Evolutionary conservation across 495 filamentous ascomycete genomes (phyloP).

Genomic region (Haplographium delicatum): DNA sequence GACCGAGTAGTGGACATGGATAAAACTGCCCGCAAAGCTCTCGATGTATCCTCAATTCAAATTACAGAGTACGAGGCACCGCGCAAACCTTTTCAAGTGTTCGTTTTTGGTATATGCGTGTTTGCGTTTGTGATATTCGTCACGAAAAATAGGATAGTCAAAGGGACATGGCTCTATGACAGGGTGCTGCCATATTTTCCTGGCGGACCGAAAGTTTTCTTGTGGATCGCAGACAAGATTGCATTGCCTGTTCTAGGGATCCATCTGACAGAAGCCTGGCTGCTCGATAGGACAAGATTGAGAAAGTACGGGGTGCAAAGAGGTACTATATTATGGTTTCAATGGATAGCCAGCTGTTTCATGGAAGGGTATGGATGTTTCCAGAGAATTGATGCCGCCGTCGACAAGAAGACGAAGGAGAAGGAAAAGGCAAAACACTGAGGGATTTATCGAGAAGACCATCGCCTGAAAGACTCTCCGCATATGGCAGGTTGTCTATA

Average conservation of each 20-base stretch:
- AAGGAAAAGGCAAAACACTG: constrained; percentile 42
- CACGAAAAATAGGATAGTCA: constrained; percentile 40
- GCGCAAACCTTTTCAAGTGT: constrained; percentile 29
- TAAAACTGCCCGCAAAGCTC: constrained; percentile 44
- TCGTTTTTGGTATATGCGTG: constrained; percentile 43
- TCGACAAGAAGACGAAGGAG: constrained; percentile 40
- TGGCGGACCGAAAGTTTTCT: constrained; percentile 46
- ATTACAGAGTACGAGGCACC: constrained; percentile 53
- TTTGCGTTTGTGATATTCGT: constrained; percentile 38
- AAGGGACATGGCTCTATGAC: constrained; percentile 51
- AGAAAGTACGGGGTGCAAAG: constrained; percentile 50
- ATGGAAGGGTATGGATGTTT: constrained; percentile 55
- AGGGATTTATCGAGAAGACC: too few relatives aligned
- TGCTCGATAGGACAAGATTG: constrained; percentile 47
- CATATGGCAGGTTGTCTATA: too few relatives aligned
- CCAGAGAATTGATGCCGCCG: constrained; percentile 49
- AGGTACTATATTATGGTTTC: constrained; percentile 51
- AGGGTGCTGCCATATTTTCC: constrained; percentile 35
- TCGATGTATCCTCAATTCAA: constrained; percentile 50
- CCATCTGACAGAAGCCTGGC: constrained; percentile 48
- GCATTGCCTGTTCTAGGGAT: constrained; percentile 41
- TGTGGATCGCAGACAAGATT: constrained; percentile 34
- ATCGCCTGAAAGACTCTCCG: too few relatives aligned
- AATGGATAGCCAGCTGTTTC: constrained; percentile 52
- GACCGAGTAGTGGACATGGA: constrained; percentile 63